These are phyloP conservation scores for Coniosporium tulheliwenetii DNA, from an alignment of 2,329 filamentous ascomycete genomes.

Conservation along the genomic window DNA sequence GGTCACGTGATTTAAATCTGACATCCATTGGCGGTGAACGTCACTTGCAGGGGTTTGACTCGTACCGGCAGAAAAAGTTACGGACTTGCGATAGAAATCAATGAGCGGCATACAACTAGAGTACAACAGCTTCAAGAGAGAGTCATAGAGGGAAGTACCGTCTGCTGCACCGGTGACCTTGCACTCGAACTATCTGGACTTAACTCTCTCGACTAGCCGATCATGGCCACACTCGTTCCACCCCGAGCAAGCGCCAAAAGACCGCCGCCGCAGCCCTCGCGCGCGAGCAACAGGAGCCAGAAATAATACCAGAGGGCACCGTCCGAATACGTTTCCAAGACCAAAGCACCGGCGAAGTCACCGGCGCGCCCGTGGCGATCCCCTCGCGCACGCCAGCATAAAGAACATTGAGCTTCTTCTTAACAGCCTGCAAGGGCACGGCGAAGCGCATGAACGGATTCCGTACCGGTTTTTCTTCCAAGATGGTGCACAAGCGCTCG, in stretches of 20 bases:
- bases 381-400: constrained; percentile 68
- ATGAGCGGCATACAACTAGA: no score
- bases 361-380: constrained; percentile 56
- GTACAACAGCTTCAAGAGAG: no score
- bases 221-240: constrained; percentile 69
- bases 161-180: no score
- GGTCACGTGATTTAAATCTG: no score
- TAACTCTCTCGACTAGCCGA: neutral
- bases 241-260: constrained; percentile 81
- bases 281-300: constrained; percentile 59
- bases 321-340: constrained; percentile 82
- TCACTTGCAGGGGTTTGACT: no score
- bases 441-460: constrained; percentile 45
- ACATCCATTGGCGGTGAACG: no score
- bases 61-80: no score
- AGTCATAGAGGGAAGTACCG: no score
- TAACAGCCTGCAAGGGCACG: constrained; percentile 60
- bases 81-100: no score
- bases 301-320: constrained; percentile 50
- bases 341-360: constrained; percentile 52
- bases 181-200: no score
- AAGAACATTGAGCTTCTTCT: constrained; percentile 79
- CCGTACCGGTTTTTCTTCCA: constrained; percentile 52
- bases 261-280: constrained; percentile 57
- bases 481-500: constrained; percentile 26